phyloP scores from a whole-genome alignment of 202 grass and related monocot genomes.

The Zizania palustris region DNA sequence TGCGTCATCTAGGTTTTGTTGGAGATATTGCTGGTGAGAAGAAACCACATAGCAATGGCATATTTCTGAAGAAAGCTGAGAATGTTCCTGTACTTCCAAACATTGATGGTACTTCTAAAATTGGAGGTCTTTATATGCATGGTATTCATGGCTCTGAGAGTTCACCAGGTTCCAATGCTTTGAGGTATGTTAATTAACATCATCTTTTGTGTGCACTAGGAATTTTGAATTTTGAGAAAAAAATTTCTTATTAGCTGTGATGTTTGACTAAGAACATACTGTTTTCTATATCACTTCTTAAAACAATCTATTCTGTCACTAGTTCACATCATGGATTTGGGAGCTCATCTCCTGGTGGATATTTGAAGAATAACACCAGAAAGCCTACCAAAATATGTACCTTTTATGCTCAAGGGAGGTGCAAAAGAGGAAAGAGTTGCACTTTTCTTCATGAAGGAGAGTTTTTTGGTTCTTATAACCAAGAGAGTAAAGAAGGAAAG shows the following conservation, averaged over 20 bases:
- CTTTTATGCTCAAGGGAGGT: slow-evolving; percentile 54
- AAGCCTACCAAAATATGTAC: slow-evolving; percentile 40
- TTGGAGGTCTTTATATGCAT: slow-evolving; percentile 26
- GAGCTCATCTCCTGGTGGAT: slow-evolving; percentile 49
- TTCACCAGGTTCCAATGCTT: slow-evolving; percentile 30
- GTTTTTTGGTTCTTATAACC: slow-evolving; percentile 36
- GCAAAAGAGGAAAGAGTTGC: slow-evolving; percentile 60
- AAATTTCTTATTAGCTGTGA: background rate
- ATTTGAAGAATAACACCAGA: slow-evolving; percentile 34
- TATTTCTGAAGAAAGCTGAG: slow-evolving; percentile 36
- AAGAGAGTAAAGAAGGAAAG: background rate
- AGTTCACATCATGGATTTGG: slow-evolving; percentile 43
- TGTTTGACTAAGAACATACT: slow-evolving; percentile 14
- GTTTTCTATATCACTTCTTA: slow-evolving; percentile 12
- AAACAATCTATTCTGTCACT: background rate
- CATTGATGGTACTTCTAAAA: slow-evolving; percentile 23
- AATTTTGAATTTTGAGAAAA: slow-evolving; percentile 25
- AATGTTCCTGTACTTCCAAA: slow-evolving; percentile 15
- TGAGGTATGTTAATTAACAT: slow-evolving; percentile 40
- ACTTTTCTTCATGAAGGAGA: slow-evolving; percentile 56
- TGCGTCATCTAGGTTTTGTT: slow-evolving; percentile 43
- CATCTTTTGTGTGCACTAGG: slow-evolving; percentile 5
- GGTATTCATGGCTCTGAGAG: slow-evolving; percentile 3
- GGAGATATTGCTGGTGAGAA: slow-evolving; percentile 43
- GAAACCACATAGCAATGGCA: slow-evolving; percentile 34